Base-by-base conservation (phyloP, 1,284 basidiomycete species). In the Cryptococcus sp. region DNA sequence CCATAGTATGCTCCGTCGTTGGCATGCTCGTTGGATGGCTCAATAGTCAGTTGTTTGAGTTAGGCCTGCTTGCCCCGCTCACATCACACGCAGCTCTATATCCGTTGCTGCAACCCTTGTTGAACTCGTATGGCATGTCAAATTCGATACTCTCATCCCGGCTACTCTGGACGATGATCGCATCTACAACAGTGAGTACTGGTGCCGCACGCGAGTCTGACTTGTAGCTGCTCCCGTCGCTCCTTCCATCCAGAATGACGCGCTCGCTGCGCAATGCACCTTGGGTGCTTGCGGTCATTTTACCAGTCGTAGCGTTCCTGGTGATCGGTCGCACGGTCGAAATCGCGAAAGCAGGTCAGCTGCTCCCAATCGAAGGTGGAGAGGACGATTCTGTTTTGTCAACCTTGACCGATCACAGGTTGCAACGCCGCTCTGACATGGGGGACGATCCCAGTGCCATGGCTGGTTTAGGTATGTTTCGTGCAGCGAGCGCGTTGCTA, bases 251-350 rank as follows among this genome's bases (percentile, higher is more conserved):
- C 2, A 65, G 73, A 1, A 68, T 71, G 57, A 69, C 67, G 22
- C 60, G 67, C 19, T 62, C 64, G 4, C 59, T 68, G 16, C 67
- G 61, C 16, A 57, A 56, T 16, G 65, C 65, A 16, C 74, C 67
- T 5, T 57, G 68, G 47, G 42, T 70, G 15, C 61, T 77, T 22
- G 68, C 72, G 6, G 54, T 78, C 16, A 57, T 78, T 3, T 50
- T 80, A 16, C 76, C 78, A 0, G 45, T 79, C 47, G 67, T 80
- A 19, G 67, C 72, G 10, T 78, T 79, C 51, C 63, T 78, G 38
- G 66, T 76, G 15, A 78, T 80, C 41, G 78, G 78, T 2, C 67
- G 77, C 17, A 77, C 77, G 0, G 73, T 73, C 6, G 77, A 78
- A 60, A 73, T 78, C 50, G 67, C 67, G 17, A 77, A 77, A 51